Base-by-base conservation (phyloP, 2,329 filamentous ascomycete genomes). In the Claviceps sorghi region DNA sequence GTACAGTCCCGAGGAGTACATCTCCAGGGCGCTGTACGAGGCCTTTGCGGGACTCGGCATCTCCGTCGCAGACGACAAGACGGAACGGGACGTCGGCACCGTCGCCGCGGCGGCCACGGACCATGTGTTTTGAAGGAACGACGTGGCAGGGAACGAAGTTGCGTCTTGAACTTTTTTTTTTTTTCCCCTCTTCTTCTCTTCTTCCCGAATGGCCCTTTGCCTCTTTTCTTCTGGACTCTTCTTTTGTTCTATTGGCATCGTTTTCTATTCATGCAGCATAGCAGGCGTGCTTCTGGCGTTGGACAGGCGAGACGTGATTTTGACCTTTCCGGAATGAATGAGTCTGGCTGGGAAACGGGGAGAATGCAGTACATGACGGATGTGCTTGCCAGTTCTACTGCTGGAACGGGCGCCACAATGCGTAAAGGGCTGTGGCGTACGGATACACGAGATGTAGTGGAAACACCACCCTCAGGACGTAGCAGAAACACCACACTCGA, bases 31-130 rank as follows among this genome's bases (percentile, higher is more conserved):
- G 26, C 71, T 98, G 64, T 86, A 88, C 55, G 90, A 96, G 64
- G 89, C 91, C 0, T 97, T 96, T 68, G 82, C 87, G 0, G 93
- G 94, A 0, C 67, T 98, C 55, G 88, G 86, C 0, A 86, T 95
- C 43, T 94, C 95, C 60, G 74, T 98, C 43, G 84, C 79, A 38
- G 88, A 96, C 46, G 90, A 95, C 62, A 79, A 78, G 67, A 59
- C 63, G 2, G 69, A 72, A 45, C 65, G 60, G 46, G 64, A 62
- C 8, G 62, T 68, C 9, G 56, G 67, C 6, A 64, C 64, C 0
- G 60, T 63, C 34, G 67, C 65, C 2, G 65, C 61, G 41, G 63
- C 60, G 48, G 66, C 60, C 48, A 65, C 57, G 19, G 66, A 58
- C 42, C 70, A 74, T 58, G 64, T 69, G 1, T 74, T 74, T 53